Evolutionary conservation across 1,139 yeast species (phyloP), one percentile per base, ranked within the genome.

Genomic region (Lodderomyces orthopsilosis): DNA sequence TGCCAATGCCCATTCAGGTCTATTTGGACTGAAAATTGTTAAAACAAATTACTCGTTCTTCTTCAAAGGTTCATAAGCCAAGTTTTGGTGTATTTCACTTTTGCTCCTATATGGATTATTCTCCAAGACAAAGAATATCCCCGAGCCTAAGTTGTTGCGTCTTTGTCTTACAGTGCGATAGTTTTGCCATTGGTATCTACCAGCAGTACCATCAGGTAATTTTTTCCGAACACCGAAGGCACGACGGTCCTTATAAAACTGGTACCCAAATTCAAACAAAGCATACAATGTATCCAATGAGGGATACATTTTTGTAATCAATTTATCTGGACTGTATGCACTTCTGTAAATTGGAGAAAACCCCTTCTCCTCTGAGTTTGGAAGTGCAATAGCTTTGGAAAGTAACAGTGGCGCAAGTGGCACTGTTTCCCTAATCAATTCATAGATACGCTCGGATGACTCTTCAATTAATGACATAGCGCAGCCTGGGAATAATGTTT

Each of bases 71-170:
- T 53, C 51, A 36, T 54, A 53, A 2, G 44, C 41, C 42, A 69
- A 58, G 38, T 59, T 61, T 10, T 48, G 45, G 44, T 66, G 69
- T 37, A 62, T 56, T 17, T 54, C 56, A 14, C 58, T 55, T 14
- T 62, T 54, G 24, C 65, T 57, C 40, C 59, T 61, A 54, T 52
- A 71, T 49, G 74, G 68, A 50, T 74, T 75, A 47, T 70, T 66
- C 32, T 60, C 58, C 43, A 81, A 74, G n/a, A 78, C 61, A 39
- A 78, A 70, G 51, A 81, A 69, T 24, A 86, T 54, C 9, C 94
- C 95, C 3, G 87, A 66, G 4, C 90, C 94, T 37, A 85, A 66
- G 42, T 75, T 62, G 41, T 63, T 61, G 42, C 77, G 71, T 41
- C 82, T 67, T 38, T 58, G 51, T 26, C 65, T 63, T 8, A 77